Evolutionary conservation across 495 filamentous ascomycete genomes (phyloP).

Genomic region (Lophiostoma macrostomum): DNA sequence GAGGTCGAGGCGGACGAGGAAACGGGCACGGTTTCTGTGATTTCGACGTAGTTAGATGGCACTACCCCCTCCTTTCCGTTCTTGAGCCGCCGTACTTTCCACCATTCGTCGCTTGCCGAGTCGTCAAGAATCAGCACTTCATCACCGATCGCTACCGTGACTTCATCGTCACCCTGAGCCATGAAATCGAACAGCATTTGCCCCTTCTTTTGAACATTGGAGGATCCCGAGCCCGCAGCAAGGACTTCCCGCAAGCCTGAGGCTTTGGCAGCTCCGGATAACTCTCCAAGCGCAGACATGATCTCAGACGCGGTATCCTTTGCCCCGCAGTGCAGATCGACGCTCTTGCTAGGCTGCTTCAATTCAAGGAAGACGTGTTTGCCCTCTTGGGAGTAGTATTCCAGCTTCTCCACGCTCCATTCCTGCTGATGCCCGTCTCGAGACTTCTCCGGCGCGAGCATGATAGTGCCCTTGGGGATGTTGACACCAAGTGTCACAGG

Average conservation of each 20-base stretch:
- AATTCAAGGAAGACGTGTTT: constrained; percentile 98
- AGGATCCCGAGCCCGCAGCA: constrained; percentile 64
- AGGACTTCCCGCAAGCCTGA: constrained; percentile 86
- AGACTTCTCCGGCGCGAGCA: constrained; percentile 82
- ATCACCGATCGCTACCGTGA: constrained; percentile 84
- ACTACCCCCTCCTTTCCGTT: constrained; percentile 96
- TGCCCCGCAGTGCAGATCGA: constrained; percentile 95
- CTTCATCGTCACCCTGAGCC: constrained; percentile 95
- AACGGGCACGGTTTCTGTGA: constrained; percentile 57
- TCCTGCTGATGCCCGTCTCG: constrained; percentile 78
- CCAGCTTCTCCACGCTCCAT: constrained; percentile 91
- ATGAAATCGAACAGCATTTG: constrained; percentile 90
- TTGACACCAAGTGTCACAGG: constrained; percentile 92
- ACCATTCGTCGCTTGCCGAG: constrained; percentile 93
- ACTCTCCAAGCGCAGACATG: constrained; percentile 78
- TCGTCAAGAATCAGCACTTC: constrained; percentile 91
- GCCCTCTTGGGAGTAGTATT: constrained; percentile 92
- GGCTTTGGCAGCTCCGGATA: constrained; percentile 77
- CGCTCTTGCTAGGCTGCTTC: constrained; percentile 81
- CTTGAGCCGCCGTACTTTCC: constrained; percentile 86
- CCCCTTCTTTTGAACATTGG: constrained; percentile 70
- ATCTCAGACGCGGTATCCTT: constrained; percentile 97
- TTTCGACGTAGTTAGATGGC: constrained; percentile 93
- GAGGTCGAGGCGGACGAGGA: constrained; percentile 38
- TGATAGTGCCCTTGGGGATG: constrained; percentile 76